A percentile compares a stretch with the other conserved stretches of the same genome.
phyloP scores from a whole-genome alignment of 2,329 filamentous ascomycete species.

The Alternaria brassicicola region DNA sequence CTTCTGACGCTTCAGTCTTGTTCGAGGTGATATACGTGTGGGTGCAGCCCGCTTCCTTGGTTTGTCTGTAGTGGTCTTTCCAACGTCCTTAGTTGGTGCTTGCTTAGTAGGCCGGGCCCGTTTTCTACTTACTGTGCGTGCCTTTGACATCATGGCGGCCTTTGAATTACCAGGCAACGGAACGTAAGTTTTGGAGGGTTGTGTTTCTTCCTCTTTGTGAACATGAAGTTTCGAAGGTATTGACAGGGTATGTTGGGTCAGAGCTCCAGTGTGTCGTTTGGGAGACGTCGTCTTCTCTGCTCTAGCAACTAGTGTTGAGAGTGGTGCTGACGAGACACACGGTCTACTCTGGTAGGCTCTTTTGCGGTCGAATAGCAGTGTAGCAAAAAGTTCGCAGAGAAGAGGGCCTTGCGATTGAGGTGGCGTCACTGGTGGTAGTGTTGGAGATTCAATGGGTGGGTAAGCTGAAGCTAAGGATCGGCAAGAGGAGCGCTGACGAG shows the following conservation, averaged over 20 bases:
- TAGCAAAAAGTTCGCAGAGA: constrained; percentile 10
- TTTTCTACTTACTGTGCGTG: neutral
- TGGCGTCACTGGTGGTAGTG: neutral
- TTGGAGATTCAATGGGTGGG: neutral
- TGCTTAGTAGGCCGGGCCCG: neutral
- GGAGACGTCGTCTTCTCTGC: neutral
- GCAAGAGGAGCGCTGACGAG: neutral
- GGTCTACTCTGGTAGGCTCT: constrained; percentile 4
- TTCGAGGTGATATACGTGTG: too few species aligned
- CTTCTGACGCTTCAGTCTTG: neutral
- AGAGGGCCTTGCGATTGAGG: neutral
- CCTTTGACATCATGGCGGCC: neutral
- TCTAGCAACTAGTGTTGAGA: neutral
- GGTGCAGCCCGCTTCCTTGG: neutral
- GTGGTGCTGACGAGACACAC: neutral
- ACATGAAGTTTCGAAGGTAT: neutral
- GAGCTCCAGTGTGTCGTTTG: too few species aligned
- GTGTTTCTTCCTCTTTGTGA: neutral
- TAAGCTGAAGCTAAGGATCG: neutral
- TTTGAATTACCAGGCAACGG: neutral
- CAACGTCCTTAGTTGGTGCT: neutral
- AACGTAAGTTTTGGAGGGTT: neutral
- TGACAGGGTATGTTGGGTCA: neutral
- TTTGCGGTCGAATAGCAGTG: constrained; percentile 15
- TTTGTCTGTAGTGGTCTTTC: neutral